Evolutionary conservation across 257 asterid genomes (phyloP).

Genomic region (Gynochthodes officinalis): DNA sequence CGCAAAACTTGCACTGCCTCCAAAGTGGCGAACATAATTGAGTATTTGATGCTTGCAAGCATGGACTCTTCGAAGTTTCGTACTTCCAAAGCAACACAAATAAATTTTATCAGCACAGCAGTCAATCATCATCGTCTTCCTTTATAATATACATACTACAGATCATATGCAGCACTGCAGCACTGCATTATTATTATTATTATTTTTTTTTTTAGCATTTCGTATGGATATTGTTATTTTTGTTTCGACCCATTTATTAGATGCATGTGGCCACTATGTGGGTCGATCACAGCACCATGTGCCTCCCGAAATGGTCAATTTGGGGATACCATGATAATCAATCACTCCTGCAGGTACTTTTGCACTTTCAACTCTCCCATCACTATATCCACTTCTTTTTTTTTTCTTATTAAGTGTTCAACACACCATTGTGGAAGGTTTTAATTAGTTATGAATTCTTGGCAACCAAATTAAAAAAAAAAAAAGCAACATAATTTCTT

Average conservation of each 20-base stretch:
- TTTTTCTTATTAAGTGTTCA: no score
- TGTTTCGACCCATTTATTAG: no score
- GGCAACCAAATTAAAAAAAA: no score
- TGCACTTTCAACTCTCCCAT: background rate
- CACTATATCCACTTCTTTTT: no score
- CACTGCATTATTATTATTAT: no score
- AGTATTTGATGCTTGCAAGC: conserved; percentile 20
- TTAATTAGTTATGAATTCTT: background rate
- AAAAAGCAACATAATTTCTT: background rate
- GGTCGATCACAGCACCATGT: no score
- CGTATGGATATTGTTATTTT: no score
- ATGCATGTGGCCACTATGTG: conserved; percentile 10
- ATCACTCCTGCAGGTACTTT: background rate
- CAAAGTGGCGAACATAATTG: background rate
- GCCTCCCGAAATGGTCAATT: background rate
- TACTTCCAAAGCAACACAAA: background rate
- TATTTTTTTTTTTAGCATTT: no score
- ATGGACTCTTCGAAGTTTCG: conserved; percentile 1
- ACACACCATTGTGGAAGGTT: background rate
- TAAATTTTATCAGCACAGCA: background rate
- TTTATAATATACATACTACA: no score
- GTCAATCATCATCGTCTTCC: no score
- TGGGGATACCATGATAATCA: background rate
- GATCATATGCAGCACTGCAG: no score
- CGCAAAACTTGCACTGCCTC: background rate